A percentile compares a stretch with the other conserved stretches of the same genome.
These are phyloP conservation scores for Sporothrix sp. DNA, from an alignment of 2,329 filamentous ascomycete species.

Conservation along the genomic window DNA sequence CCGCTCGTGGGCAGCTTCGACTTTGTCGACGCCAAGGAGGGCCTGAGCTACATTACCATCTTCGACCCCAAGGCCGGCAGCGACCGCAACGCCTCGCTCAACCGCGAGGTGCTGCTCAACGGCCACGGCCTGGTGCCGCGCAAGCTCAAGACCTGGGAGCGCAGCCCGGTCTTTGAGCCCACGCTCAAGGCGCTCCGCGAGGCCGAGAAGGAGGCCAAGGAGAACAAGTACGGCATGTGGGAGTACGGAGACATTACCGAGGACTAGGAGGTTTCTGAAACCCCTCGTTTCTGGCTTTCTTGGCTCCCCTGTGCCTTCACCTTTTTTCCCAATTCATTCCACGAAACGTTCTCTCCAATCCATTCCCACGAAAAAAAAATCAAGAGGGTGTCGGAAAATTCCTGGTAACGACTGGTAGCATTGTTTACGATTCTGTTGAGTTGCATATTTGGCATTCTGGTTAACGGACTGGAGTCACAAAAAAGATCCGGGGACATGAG, in stretches of 20 bases:
- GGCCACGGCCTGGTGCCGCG: slow-evolving; percentile 84
- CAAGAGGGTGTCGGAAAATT: background rate
- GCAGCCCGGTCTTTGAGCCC: slow-evolving; percentile 55
- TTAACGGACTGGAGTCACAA: background rate
- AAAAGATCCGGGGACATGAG: background rate
- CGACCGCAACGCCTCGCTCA: slow-evolving; percentile 68
- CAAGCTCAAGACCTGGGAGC: slow-evolving; percentile 89
- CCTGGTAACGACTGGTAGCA: background rate
- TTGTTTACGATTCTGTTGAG: background rate
- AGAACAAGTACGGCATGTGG: slow-evolving; percentile 79
- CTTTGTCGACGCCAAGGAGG: slow-evolving; percentile 67
- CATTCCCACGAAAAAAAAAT: background rate
- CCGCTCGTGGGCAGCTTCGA: slow-evolving; percentile 88
- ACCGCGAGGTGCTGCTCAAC: slow-evolving; percentile 73
- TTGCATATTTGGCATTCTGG: background rate
- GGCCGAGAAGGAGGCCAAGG: slow-evolving; percentile 70
- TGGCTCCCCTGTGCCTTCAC: background rate
- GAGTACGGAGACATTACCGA: slow-evolving; percentile 96
- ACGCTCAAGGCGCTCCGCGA: slow-evolving; percentile 63
- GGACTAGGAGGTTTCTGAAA: slow-evolving; percentile 43
- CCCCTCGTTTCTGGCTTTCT: background rate
- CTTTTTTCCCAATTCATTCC: no score
- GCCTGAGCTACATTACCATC: slow-evolving; percentile 74
- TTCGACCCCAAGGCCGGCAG: slow-evolving; percentile 63
- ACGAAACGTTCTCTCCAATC: background rate